Evolutionary conservation across 805 yeast genomes (phyloP).

Genomic region (Debaryomyces prosopidis): DNA sequence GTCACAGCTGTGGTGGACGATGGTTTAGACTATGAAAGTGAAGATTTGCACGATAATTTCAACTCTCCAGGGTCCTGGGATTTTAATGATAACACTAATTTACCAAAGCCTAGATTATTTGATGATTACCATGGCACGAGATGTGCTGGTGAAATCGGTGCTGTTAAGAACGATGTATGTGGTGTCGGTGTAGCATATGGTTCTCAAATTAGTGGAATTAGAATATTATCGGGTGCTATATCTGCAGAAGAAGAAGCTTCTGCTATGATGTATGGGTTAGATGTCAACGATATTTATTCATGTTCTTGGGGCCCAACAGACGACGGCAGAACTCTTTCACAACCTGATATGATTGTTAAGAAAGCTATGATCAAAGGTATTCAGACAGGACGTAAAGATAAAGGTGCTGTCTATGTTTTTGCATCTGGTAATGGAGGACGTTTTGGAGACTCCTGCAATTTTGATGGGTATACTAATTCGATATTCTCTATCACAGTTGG

Average conservation of each 20-base stretch:
- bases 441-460: slow-evolving; percentile 87
- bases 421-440: slow-evolving; percentile 95
- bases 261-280: slow-evolving; percentile 76
- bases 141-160: slow-evolving; percentile 97
- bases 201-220: slow-evolving; percentile 83
- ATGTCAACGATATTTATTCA: slow-evolving; percentile 87
- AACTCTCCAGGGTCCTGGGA: slow-evolving; percentile 88
- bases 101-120: slow-evolving; percentile 75
- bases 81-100: slow-evolving; percentile 70
- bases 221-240: slow-evolving; percentile 80
- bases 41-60: slow-evolving; percentile 71
- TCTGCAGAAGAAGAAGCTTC: slow-evolving; percentile 90
- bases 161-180: slow-evolving; percentile 81
- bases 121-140: slow-evolving; percentile 96
- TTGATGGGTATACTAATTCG: slow-evolving; percentile 95
- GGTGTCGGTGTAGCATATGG: slow-evolving; percentile 97
- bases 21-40: slow-evolving; percentile 82
- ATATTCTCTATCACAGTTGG: slow-evolving; percentile 94
- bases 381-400: slow-evolving; percentile 73
- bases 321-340: slow-evolving; percentile 84
- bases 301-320: slow-evolving; percentile 99
- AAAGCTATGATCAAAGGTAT: slow-evolving; percentile 85
- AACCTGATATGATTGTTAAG: slow-evolving; percentile 75
- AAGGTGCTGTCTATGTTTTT: slow-evolving; percentile 89
- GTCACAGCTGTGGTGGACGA: slow-evolving; percentile 92